Evolutionary conservation across 768 basidiomycete species (phyloP).

Genomic region (Russula earlei): DNA sequence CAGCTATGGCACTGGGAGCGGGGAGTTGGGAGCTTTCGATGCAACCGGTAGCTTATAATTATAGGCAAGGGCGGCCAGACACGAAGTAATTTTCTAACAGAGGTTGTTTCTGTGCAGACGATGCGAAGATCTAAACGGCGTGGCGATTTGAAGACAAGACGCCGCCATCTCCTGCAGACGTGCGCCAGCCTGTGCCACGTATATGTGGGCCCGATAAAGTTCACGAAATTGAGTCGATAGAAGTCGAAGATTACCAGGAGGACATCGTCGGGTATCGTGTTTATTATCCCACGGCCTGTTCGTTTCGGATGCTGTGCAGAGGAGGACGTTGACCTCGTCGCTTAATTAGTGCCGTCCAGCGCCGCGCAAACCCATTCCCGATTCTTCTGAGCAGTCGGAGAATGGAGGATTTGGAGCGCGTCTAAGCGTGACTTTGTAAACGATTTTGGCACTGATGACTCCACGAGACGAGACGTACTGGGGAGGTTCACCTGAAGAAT

Average conservation of each 20-base stretch:
- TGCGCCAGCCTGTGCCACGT: background rate
- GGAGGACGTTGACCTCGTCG: background rate
- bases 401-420: too few species aligned
- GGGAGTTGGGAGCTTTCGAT: background rate
- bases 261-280: background rate
- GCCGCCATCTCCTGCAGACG: constrained; percentile 3
- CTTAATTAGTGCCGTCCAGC: background rate
- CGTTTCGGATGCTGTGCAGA: too few species aligned
- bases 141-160: background rate
- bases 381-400: too few species aligned
- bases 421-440: too few species aligned
- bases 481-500: too few species aligned
- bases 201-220: background rate
- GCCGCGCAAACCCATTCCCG: background rate
- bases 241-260: constrained; percentile 7
- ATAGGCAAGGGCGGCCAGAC: background rate
- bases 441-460: too few species aligned
- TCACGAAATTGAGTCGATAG: background rate
- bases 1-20: background rate
- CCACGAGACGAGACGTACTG: too few species aligned
- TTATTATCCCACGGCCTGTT: background rate
- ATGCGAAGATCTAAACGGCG: background rate
- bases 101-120: background rate
- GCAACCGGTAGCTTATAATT: background rate
- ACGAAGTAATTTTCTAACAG: background rate